Base-by-base conservation (phyloP, 495 filamentous ascomycete species). In the Beverwykella pulmonaria region DNA sequence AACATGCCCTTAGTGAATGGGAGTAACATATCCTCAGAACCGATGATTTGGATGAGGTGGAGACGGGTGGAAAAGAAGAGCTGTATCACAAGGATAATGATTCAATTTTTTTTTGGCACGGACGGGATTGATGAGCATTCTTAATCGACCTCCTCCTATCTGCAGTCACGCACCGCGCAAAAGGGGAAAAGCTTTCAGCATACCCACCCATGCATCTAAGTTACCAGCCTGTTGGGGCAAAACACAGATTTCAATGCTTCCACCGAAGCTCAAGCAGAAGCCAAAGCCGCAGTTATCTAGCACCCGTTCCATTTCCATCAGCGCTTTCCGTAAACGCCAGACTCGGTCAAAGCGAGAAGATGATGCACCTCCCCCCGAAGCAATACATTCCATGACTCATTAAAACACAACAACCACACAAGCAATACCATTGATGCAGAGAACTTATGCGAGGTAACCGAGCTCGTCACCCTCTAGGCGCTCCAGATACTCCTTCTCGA, bases 401-500 rank as follows among this genome's bases (percentile, higher is more conserved):
- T 61, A 52, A 26, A 61, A 32, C 36, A 59, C 19, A 32, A 34
- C 26, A 34, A 34, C 29, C 26, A 44, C 22, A 2, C 7, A n/a
- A 36, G 23, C 58, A 25, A 12, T 26, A 52, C 44, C 44, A 23
- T n/a, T 41, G 39, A 44, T 25, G 34, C 12, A 30, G 23, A 29
- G n/a, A 3, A 14, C n/a, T 57, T 80, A 94, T 67, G 92, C 90
- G 71, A 96, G 87, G 75, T 95, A 96, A 59, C 94, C 91, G 55
- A 98, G 84, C 67, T 97, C 93, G 69, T 98, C 93, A 39, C 92
- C 92, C 32, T 97, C 93, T 63, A 97, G 77, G 30, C 94, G 89
- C 81, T 99, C 95, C 53, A 99, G 85, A 75, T 99, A 99, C 77
- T 98, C 94, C 81, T 99, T 99, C 82, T 99, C 94, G 65, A 99